Base-by-base conservation (phyloP, 2,329 filamentous ascomycete species). In the Leptographium lundbergii region DNA sequence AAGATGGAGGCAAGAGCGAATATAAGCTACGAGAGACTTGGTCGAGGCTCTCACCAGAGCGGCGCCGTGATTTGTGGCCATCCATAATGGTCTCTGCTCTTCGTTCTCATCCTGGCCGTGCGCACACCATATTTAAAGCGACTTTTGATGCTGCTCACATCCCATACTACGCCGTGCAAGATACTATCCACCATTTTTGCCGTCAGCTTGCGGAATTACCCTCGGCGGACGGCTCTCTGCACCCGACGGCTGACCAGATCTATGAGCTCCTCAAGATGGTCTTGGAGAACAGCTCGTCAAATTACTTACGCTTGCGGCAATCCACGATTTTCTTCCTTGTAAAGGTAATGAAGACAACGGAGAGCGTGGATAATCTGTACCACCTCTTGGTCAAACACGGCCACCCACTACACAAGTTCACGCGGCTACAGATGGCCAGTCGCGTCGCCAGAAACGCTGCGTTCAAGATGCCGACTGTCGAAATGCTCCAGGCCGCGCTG, bases 401-500 rank as follows among this genome's bases (percentile, higher is more conserved):
- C 0, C 67, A 71, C 29, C 62, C 63, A 5, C 60, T 80, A 5
- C 71, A 76, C 52, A 62, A 64, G 11, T 68, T 77, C 61, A 82
- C 80, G 0, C 67, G 72, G 19, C 65, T 81, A 2, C 76, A 79
- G 2, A 73, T 81, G 51, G 78, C 78, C 3, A 69, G 68, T 50
- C 72, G 69, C 4, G 66, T 85, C 29, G 77, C 79, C 67, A 67
- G 53, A 65, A 67, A 10, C 45, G 62, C 65, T 14, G 61, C 65
- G 5, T 69, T 75, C 65, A 81, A 80, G 61, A 61, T 64, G 19
- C 34, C 66, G 11, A 72, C 80, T 0, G 72, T 78, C 51, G 69
- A 73, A 4, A 72, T 83, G 22, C 64, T 81, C 6, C 68, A 73
- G 17, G 66, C 63, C 10, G 63, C 77, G 13, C 64, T 70, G 5